A percentile compares a stretch with the other conserved stretches of the same genome.
phyloP scores from a whole-genome alignment of 225 moss, liverwort and hornwort species.

The Lunularia cruciata region DNA sequence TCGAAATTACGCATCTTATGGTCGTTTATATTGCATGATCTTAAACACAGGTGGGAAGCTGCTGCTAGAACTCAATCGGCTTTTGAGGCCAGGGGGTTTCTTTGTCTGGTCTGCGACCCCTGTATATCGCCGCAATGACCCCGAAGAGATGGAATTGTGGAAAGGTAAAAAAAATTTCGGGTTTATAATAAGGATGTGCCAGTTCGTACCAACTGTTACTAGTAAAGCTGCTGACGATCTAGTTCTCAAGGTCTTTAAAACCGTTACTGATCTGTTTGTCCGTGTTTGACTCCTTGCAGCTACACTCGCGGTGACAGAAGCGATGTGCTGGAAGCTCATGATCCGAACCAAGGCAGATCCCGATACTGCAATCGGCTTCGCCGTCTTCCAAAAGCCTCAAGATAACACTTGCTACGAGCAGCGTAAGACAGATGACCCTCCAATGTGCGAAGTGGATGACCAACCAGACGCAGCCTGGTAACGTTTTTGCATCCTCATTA shows the following conservation, averaged over 20 bases:
- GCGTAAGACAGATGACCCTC: conserved; percentile 52
- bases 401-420: conserved; percentile 60
- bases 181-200: too few relatives aligned
- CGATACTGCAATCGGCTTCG: conserved; percentile 59
- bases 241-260: too few relatives aligned
- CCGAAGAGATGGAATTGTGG: conserved; percentile 62
- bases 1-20: not conserved
- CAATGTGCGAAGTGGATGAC: conserved; percentile 67
- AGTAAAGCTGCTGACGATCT: too few relatives aligned
- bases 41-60: conserved; percentile 60
- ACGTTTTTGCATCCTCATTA: not conserved
- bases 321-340: conserved; percentile 76
- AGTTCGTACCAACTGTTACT: too few relatives aligned
- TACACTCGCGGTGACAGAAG: conserved; percentile 58
- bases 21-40: not conserved
- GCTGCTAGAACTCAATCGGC: conserved; percentile 83
- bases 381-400: conserved; percentile 77
- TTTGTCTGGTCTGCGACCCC: conserved; percentile 96
- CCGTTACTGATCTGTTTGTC: not conserved
- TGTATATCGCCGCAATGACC: conserved; percentile 58
- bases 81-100: conserved; percentile 75
- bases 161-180: conserved; percentile 54
- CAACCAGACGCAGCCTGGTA: conserved; percentile 83
- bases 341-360: conserved; percentile 55
- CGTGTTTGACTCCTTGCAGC: conserved; percentile 41